Conservation (phyloP, 306 rosid species). For the Hippophae tibetana region DNA sequence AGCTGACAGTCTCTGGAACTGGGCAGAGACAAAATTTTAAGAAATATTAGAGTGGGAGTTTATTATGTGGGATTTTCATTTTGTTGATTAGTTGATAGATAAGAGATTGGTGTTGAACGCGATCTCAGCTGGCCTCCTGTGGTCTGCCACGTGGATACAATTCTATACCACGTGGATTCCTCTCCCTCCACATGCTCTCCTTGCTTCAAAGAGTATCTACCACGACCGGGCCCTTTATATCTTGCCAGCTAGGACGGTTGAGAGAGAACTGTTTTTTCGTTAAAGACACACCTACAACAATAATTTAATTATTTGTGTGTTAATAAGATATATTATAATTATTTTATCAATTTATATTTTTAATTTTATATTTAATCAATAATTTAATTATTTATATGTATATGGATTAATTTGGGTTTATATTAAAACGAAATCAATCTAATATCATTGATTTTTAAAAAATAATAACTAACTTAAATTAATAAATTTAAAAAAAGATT, state of each 20-base stretch:
- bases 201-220: constrained; percentile 5
- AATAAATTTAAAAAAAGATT: too few relatives aligned
- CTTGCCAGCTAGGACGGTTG: constrained; percentile 53
- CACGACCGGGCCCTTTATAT: constrained; percentile 29
- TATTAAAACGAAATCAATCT: too few relatives aligned
- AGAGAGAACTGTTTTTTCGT: not conserved
- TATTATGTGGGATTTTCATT: constrained; percentile 9
- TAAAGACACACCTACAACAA: too few relatives aligned
- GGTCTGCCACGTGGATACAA: constrained; percentile 46
- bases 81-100: constrained; percentile 26
- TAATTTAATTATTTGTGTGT: too few relatives aligned
- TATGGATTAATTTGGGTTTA: too few relatives aligned
- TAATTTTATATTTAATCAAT: too few relatives aligned
- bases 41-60: constrained; percentile 9
- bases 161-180: constrained; percentile 35
- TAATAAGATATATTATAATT: too few relatives aligned
- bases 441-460: too few relatives aligned
- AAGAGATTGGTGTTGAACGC: constrained; percentile 60
- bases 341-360: too few relatives aligned
- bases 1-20: constrained; percentile 6
- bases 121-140: constrained; percentile 58
- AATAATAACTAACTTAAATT: too few relatives aligned
- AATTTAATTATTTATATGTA: too few relatives aligned
- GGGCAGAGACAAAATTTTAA: constrained; percentile 14
- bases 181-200: constrained; percentile 42